Conservation (phyloP, 169 alveolate species). For the Plasmodium reichenowi region DNA sequence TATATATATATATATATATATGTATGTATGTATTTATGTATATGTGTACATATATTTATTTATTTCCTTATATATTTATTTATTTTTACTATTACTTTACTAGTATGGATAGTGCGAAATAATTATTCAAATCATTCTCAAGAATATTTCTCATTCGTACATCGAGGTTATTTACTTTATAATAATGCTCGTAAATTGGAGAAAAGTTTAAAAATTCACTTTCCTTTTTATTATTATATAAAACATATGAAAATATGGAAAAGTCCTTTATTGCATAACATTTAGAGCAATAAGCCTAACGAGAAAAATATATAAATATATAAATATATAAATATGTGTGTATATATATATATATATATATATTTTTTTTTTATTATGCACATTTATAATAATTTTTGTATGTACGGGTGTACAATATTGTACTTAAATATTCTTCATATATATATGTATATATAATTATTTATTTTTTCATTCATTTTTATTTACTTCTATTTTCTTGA, state of each 20-base stretch:
- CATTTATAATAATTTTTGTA: not conserved
- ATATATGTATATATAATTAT: not conserved
- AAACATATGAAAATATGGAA: constrained; percentile 28
- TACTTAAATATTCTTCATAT: not conserved
- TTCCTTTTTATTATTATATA: constrained; percentile 24
- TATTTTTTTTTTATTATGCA: not conserved
- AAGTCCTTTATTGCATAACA: constrained; percentile 53
- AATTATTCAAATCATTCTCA: constrained; percentile 42
- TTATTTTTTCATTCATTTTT: not conserved
- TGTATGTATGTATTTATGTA: not conserved
- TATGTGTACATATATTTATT: not conserved
- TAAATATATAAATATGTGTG: not conserved
- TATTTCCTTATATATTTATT: not conserved
- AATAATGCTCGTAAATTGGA: constrained; percentile 58
- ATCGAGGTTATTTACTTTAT: constrained; percentile 49
- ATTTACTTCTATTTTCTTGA: constrained; percentile 57
- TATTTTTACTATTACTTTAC: constrained; percentile 22
- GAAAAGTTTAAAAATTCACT: constrained; percentile 43
- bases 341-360: not conserved
- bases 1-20: constrained; percentile 1
- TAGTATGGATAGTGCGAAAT: constrained; percentile 21
- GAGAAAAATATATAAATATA: constrained; percentile 9
- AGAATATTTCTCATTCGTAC: constrained; percentile 24
- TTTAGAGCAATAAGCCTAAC: constrained; percentile 61
- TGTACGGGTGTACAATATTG: not conserved